Percentiles rank a stretch among this genome's conserved stretches.
These are phyloP conservation scores for Phytophthora cryptogea DNA, from an alignment of 352 stramenopile species.

Conservation along the genomic window DNA sequence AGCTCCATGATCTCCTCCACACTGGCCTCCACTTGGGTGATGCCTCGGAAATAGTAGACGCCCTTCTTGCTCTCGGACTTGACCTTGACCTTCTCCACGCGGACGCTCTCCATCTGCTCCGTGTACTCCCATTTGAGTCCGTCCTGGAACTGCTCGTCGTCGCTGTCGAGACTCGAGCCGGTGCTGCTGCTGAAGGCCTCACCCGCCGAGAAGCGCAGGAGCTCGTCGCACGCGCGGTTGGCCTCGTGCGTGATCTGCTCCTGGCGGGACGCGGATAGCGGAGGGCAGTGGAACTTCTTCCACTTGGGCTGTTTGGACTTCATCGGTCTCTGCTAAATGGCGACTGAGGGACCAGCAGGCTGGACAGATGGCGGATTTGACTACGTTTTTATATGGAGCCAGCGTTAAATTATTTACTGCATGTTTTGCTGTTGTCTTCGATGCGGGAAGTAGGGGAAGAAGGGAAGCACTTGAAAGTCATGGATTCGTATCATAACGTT, in stretches of 20 bases:
- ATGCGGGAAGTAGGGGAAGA: too few relatives aligned
- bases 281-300: slow-evolving; percentile 81
- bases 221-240: slow-evolving; percentile 76
- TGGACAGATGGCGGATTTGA: slow-evolving; percentile 7
- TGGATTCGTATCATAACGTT: too few relatives aligned
- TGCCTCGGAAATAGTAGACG: slow-evolving; percentile 74
- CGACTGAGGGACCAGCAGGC: slow-evolving; percentile 6
- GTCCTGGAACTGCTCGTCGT: slow-evolving; percentile 43
- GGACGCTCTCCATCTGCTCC: slow-evolving; percentile 69
- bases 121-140: slow-evolving; percentile 75
- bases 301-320: slow-evolving; percentile 65
- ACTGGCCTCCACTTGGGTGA: slow-evolving; percentile 66
- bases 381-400: slow-evolving; percentile 3
- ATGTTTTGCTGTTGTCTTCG: background rate
- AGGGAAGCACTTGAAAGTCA: too few relatives aligned
- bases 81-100: slow-evolving; percentile 81
- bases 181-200: slow-evolving; percentile 48
- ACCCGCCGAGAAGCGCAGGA: slow-evolving; percentile 71
- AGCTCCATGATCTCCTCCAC: slow-evolving; percentile 78
- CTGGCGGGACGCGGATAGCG: slow-evolving; percentile 57
- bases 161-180: slow-evolving; percentile 28
- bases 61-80: slow-evolving; percentile 59
- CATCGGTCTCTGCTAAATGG: slow-evolving; percentile 12
- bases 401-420: background rate
- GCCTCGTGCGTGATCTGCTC: slow-evolving; percentile 76